Percentiles rank a stretch among this genome's conserved stretches.
Conservation (phyloP, 345 rosid genomes). For the Camelina neglecta region DNA sequence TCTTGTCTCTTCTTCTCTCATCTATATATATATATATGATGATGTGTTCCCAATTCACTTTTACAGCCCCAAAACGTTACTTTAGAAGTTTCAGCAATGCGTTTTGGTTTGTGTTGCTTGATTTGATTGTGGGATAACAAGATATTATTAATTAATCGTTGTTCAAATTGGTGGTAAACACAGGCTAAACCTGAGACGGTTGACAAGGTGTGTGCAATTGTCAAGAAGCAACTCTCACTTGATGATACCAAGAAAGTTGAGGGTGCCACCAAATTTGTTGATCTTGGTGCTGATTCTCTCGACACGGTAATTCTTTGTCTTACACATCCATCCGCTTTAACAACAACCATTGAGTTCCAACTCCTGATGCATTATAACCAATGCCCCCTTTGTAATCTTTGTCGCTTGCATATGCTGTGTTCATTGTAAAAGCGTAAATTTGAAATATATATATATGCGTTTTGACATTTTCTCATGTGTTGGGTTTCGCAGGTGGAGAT, state of each 20-base stretch:
- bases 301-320: constrained; percentile 52
- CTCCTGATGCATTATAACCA: neutral
- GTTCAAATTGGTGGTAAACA: constrained; percentile 25
- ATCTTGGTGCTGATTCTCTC: constrained; percentile 78
- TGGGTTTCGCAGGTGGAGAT: constrained; percentile 62
- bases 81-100: neutral
- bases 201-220: constrained; percentile 58
- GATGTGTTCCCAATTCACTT: neutral
- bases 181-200: constrained; percentile 73
- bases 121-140: too few relatives aligned
- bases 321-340: neutral
- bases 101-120: neutral
- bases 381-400: neutral
- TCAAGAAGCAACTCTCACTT: constrained; percentile 63
- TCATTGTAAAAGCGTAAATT: neutral
- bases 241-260: constrained; percentile 33
- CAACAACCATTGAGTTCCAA: neutral
- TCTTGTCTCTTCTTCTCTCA: too few relatives aligned
- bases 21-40: neutral
- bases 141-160: neutral
- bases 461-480: neutral
- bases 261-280: constrained; percentile 52
- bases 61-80: neutral
- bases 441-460: neutral
- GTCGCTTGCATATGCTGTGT: neutral